Base-by-base conservation (phyloP, 2,329 filamentous ascomycete genomes). In the Graphium sp. region DNA sequence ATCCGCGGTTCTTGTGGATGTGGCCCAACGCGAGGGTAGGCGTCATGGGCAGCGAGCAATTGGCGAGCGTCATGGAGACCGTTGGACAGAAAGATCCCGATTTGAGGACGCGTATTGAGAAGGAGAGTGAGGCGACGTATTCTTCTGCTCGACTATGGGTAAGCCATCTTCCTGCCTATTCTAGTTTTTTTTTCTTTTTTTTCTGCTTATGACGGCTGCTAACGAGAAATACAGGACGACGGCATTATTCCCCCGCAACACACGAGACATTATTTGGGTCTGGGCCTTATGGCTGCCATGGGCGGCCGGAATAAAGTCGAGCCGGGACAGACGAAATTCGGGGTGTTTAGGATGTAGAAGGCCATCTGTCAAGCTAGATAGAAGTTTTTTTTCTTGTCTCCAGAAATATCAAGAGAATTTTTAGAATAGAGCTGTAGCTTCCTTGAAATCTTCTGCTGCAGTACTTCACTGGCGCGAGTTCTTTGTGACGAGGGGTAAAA, bases 1-100 rank as follows among this genome's bases (percentile, higher is more conserved):
- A 70, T n/a, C 87, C 87, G 0, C 64, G 84, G 9, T 83, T 95
- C 50, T 54, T 95, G 35, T 94, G 83, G 74, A 91, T 87, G 64
- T 98, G 89, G 89, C 89, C 89, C 22, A 93, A 92, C 41, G 84
- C 89, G n/a, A 79, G 80, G 46, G 83, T 93, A 29, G 82, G 81
- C 18, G 85, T 98, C 41, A 98, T 98, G 89, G 89, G 89, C 13
- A 68, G 79, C 22, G 87, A 94, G 54, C 87, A 95, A 58, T 62
- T 98, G 20, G 76, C 77, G 6, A 70, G 77, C 4, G 89, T 98
- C 35, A 95, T 98, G 89, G 81, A 84, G 54, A 80, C 85, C 2
- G 87, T 98, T 1, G 85, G 87, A 7, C 71, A 71, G 34, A 74
- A 73, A 2, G 85, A 94, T 47, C 78, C 80, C 0, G 76, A 74